phyloP scores from a whole-genome alignment of 768 basidiomycete species.

The Naganishia antarctica region DNA sequence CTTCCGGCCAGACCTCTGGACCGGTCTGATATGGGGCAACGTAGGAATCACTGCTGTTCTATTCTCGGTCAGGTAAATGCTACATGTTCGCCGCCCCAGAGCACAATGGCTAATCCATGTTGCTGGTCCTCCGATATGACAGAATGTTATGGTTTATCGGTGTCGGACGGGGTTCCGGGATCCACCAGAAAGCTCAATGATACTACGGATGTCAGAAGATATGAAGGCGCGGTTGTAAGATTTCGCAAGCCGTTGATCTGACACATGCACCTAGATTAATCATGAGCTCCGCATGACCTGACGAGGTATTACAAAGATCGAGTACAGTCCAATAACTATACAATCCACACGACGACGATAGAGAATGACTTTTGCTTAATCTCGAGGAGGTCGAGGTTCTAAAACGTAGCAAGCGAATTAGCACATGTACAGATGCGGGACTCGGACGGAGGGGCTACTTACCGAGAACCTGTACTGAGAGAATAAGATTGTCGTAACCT shows the following conservation, averaged over 20 bases:
- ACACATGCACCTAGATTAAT: background rate
- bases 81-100: background rate
- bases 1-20: slow-evolving; percentile 38
- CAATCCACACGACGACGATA: slow-evolving; percentile 5
- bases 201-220: no score
- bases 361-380: slow-evolving; percentile 13
- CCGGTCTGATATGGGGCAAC: slow-evolving; percentile 41
- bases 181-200: background rate
- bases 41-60: slow-evolving; percentile 39
- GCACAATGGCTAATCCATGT: background rate
- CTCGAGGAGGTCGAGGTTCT: slow-evolving; percentile 23
- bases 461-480: slow-evolving; percentile 55
- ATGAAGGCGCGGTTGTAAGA: no score
- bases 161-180: slow-evolving; percentile 1
- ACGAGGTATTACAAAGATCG: slow-evolving; percentile 18
- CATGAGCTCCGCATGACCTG: slow-evolving; percentile 8
- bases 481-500: slow-evolving; percentile 80
- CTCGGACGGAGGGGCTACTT: background rate
- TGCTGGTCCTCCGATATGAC: background rate
- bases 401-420: background rate
- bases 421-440: background rate
- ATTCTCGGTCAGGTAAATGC: slow-evolving; percentile 34
- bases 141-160: background rate
- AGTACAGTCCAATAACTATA: slow-evolving; percentile 10
- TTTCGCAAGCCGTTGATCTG: no score